Conservation (phyloP, 345 rosid species). For the Carallia brachiata region DNA sequence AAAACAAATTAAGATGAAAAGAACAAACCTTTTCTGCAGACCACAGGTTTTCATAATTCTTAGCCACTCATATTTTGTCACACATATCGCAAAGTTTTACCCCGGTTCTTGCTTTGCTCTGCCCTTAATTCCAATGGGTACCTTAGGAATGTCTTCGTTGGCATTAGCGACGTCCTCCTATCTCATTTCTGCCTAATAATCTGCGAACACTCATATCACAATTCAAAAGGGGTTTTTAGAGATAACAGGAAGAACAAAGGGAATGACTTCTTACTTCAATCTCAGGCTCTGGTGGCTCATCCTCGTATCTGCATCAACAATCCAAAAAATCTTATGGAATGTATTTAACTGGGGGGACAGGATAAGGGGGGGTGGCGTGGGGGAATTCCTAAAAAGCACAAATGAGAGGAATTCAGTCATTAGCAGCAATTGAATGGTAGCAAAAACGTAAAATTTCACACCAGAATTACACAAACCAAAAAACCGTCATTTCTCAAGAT, state of each 20-base stretch:
- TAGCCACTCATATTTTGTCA: slow-evolving; percentile 70
- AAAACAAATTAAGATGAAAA: neutral
- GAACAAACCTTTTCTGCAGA: slow-evolving; percentile 61
- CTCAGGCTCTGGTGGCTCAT: slow-evolving; percentile 83
- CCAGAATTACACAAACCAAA: no score
- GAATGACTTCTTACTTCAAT: slow-evolving; percentile 51
- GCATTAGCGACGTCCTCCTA: slow-evolving; percentile 50
- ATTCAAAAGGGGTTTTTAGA: neutral
- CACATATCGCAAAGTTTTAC: slow-evolving; percentile 69
- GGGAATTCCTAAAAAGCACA: no score
- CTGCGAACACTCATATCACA: neutral
- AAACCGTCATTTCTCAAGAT: no score
- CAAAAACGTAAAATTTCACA: no score
- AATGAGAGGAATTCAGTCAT: no score
- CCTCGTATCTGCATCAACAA: slow-evolving; percentile 54
- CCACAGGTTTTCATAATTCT: slow-evolving; percentile 81
- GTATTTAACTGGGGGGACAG: neutral
- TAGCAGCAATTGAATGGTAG: no score
- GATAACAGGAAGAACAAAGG: neutral
- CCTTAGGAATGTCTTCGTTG: slow-evolving; percentile 46
- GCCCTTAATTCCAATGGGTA: slow-evolving; percentile 61
- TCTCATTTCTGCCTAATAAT: slow-evolving; percentile 59
- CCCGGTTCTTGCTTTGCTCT: slow-evolving; percentile 44
- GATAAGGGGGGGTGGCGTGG: no score
- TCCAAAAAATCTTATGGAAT: neutral